Evolutionary conservation across 1,284 basidiomycete species (phyloP), one percentile per base, ranked within the genome.

Genomic region (Athelia psychrophila): DNA sequence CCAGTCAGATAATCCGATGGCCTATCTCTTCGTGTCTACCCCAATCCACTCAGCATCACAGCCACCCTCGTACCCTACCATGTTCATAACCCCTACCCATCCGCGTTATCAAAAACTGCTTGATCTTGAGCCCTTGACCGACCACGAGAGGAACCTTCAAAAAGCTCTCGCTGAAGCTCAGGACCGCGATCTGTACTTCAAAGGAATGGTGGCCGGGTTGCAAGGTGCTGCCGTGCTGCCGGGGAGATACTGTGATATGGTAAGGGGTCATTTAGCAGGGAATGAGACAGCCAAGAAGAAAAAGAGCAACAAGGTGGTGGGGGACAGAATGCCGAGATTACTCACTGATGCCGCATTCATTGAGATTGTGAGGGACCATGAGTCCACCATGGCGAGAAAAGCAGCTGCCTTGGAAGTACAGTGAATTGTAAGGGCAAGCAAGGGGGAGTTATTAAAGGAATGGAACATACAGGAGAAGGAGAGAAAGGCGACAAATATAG

Each of bases 181-280:
- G 23, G 25, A 23, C 25, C 44, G 24, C 10, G 24, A 46, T n/a
- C n/a, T n/a, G 8, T 23, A 46, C 19, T 23, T 23, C 19, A 46
- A 46, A 27, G 22, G 24, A n/a, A n/a, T n/a, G 15, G 44, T 46
- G 16, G 25, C 23, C 5, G 25, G 23, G 22, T 23, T 46, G 15
- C 44, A 46, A 27, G 19, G 22, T 10, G 24, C 44, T 19, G 25
- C 16, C 16, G 56, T 64, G 9, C 47, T 64, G 25, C 56, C 61
- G 24, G 51, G 51, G 1, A 36, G 51, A 2, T 64, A 64, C 46
- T 52, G 51, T 52, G 27, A 48, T 25, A 25, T 40, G 20, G 38
- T 59, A 8, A 52, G 57, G 2, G 48, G 42, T 47, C 58, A 64
- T 51, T 54, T 65, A 2, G 58, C 47, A n/a, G 45, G 62, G 30